phyloP scores from a whole-genome alignment of 257 asterid species.

The Solanum dulcamara region DNA sequence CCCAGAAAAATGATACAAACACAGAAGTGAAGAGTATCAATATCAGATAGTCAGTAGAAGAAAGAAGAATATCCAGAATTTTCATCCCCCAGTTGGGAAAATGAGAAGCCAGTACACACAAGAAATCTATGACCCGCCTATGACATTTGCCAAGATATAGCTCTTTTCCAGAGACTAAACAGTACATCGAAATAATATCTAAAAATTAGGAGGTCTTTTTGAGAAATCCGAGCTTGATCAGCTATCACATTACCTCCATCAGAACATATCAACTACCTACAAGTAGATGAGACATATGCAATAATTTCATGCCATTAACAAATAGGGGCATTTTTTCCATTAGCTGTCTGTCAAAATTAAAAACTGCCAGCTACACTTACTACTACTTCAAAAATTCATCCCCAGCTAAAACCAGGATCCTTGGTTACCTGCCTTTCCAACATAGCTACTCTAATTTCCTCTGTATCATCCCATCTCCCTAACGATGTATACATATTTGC shows the following conservation, averaged over 20 bases:
- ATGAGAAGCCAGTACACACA: not conserved
- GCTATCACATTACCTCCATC: not conserved
- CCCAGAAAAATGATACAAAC: not conserved
- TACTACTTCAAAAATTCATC: not conserved
- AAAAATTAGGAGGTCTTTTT: not conserved
- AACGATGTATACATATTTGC: constrained; percentile 16
- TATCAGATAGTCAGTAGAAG: not conserved
- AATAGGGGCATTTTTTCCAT: not conserved
- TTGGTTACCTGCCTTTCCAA: not conserved
- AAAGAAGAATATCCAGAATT: not conserved
- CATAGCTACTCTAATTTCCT: constrained; percentile 2
- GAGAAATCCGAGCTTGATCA: not conserved
- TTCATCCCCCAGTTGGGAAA: not conserved
- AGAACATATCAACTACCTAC: not conserved
- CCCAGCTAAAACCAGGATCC: constrained; percentile 1
- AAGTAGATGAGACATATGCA: not conserved
- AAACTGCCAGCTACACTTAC: not conserved
- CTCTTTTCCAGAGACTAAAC: not conserved
- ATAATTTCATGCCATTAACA: not conserved
- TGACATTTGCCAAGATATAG: not conserved
- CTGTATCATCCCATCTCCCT: not conserved
- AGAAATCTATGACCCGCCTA: not conserved
- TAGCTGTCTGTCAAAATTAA: not conserved
- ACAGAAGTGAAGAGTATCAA: not conserved
- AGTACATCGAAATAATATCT: not conserved